Conservation (phyloP, 2,329 filamentous ascomycete species). For the Colletotrichum tabaci region DNA sequence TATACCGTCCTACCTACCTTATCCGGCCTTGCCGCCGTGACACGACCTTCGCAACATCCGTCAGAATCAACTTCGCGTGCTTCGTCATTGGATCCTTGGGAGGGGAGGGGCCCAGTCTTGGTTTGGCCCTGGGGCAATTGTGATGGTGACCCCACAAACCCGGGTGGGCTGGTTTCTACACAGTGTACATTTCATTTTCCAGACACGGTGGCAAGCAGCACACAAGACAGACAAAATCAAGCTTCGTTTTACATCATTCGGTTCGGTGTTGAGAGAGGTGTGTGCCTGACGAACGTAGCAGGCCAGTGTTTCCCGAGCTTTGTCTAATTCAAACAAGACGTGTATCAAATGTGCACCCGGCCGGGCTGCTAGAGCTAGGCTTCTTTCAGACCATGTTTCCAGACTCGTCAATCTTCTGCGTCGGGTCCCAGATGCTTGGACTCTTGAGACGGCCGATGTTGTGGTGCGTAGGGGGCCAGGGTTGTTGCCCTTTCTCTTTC, state of each 20-base stretch:
- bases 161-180: constrained; percentile 1
- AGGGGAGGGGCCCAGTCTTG: constrained; percentile 9
- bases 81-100: constrained; percentile 24
- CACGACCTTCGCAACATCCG: neutral
- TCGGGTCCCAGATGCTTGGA: neutral
- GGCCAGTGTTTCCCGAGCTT: constrained; percentile 15
- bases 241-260: constrained; percentile 1
- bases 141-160: constrained; percentile 21
- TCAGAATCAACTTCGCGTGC: neutral
- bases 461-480: constrained; percentile 38
- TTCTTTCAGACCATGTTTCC: neutral
- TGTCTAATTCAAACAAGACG: constrained; percentile 29
- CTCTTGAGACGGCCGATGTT: constrained; percentile 3
- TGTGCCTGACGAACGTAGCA: neutral
- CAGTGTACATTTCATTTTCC: constrained; percentile 3
- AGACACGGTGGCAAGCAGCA: neutral
- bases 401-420: too few relatives aligned
- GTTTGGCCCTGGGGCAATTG: neutral
- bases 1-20: neutral
- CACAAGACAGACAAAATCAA: neutral
- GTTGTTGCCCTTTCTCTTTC: constrained; percentile 31
- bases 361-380: neutral
- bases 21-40: constrained; percentile 9
- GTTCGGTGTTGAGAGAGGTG: neutral
- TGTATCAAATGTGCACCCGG: constrained; percentile 30